A percentile compares a stretch with the other conserved stretches of the same genome.
Conservation (phyloP, 768 basidiomycete species). For the Gyrodon lividus region DNA sequence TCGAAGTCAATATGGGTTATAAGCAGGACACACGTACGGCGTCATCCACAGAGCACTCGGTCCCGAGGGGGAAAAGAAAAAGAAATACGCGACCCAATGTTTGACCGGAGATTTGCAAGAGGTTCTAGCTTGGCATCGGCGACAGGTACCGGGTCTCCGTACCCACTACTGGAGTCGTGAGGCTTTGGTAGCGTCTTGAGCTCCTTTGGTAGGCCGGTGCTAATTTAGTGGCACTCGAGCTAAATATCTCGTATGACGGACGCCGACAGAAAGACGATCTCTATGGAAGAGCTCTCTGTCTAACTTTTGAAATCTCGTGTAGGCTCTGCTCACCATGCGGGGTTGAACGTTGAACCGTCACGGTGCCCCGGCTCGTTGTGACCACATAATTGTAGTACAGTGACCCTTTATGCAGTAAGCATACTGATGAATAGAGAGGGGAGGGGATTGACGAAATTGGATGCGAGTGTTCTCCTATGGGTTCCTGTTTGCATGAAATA, state of each 20-base stretch:
- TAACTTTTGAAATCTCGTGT: neutral
- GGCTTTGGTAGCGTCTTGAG: neutral
- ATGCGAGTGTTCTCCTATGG: too few relatives aligned
- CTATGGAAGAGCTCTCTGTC: neutral
- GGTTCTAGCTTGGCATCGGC: neutral
- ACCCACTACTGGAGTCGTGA: neutral
- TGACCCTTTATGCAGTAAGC: too few relatives aligned
- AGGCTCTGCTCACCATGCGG: too few relatives aligned
- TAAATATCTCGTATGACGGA: too few relatives aligned
- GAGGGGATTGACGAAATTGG: too few relatives aligned
- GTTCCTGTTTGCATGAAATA: too few relatives aligned
- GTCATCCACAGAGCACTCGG: neutral
- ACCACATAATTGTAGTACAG: too few relatives aligned
- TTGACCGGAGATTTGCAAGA: neutral
- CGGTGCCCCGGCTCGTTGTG: too few relatives aligned
- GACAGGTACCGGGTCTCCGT: neutral
- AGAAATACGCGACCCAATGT: neutral
- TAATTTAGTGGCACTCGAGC: neutral
- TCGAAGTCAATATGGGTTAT: neutral
- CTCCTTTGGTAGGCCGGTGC: neutral
- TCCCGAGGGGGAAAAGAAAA: neutral
- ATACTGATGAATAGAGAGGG: too few relatives aligned
- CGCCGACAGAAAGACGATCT: neutral
- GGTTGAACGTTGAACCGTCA: too few relatives aligned
- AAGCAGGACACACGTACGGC: neutral